phyloP scores from a whole-genome alignment of 75 land plant species.

The Sequoiadendron giganteum region DNA sequence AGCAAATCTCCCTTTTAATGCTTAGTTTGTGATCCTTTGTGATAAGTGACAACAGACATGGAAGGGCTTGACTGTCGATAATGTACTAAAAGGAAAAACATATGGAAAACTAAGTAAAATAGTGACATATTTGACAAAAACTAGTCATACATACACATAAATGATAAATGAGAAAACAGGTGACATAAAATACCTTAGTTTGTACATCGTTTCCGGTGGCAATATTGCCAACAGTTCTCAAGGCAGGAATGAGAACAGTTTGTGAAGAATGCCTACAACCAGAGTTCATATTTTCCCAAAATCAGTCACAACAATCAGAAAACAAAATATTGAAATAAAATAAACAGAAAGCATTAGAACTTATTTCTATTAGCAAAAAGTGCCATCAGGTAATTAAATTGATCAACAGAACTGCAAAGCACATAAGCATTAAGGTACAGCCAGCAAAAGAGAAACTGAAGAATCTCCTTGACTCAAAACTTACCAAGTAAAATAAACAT shows the following conservation, averaged over 20 bases:
- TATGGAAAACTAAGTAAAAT: not conserved
- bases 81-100: constrained; percentile 32
- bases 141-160: not conserved
- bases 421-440: not conserved
- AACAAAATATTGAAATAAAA: not conserved
- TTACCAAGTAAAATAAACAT: not conserved
- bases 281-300: not conserved
- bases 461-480: not conserved
- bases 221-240: constrained; percentile 63
- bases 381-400: not conserved
- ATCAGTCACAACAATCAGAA: not conserved
- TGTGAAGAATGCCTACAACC: constrained; percentile 46
- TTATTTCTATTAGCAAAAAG: not conserved
- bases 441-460: not conserved
- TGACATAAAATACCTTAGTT: constrained; percentile 46
- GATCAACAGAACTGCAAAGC: not conserved
- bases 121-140: not conserved
- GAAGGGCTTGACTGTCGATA: constrained; percentile 56
- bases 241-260: constrained; percentile 49
- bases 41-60: constrained; percentile 52
- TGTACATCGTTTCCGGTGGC: constrained; percentile 65
- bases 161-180: not conserved
- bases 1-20: constrained; percentile 68
- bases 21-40: constrained; percentile 56
- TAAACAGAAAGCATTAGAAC: not conserved